phyloP scores from a whole-genome alignment of 1,284 basidiomycete species.

The Naganishia cerealis region DNA sequence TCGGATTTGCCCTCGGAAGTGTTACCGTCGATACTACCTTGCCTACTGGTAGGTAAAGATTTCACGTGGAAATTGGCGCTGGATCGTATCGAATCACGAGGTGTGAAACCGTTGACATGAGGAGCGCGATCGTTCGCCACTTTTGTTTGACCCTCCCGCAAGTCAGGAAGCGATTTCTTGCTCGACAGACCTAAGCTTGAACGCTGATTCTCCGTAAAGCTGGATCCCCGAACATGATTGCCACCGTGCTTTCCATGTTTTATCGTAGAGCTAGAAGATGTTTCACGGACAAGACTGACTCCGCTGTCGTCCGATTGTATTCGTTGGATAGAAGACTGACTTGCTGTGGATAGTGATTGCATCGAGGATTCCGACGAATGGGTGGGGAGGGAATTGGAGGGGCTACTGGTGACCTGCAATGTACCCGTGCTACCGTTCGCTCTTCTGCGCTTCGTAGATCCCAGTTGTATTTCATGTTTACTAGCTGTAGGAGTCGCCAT shows the following conservation, averaged over 20 bases:
- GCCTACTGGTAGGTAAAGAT: conserved; percentile 24
- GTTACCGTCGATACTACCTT: conserved; percentile 12
- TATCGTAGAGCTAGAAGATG: conserved; percentile 33
- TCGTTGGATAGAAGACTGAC: conserved; percentile 4
- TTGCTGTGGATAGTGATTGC: not conserved
- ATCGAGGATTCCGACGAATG: conserved; percentile 7
- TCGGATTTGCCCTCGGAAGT: conserved; percentile 18
- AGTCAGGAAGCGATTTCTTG: conserved; percentile 85
- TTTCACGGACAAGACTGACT: conserved; percentile 28
- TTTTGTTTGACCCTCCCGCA: conserved; percentile 63
- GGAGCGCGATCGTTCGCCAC: not conserved
- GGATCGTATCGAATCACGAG: conserved; percentile 21
- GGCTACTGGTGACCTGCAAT: not conserved
- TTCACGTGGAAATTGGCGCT: conserved; percentile 24
- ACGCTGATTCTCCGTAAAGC: conserved; percentile 49
- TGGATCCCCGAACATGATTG: conserved; percentile 48
- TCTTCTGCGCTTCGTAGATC: conserved; percentile 28
- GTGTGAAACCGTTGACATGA: not conserved
- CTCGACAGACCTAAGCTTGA: conserved; percentile 56
- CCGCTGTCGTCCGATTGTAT: conserved; percentile 18
- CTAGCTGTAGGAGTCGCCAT: conserved; percentile 27
- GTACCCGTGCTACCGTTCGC: conserved; percentile 19
- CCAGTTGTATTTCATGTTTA: conserved; percentile 30
- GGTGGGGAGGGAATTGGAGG: not conserved
- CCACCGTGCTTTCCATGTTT: conserved; percentile 24